phyloP scores from a whole-genome alignment of 768 basidiomycete genomes.

The Gymnopilus dilepis region DNA sequence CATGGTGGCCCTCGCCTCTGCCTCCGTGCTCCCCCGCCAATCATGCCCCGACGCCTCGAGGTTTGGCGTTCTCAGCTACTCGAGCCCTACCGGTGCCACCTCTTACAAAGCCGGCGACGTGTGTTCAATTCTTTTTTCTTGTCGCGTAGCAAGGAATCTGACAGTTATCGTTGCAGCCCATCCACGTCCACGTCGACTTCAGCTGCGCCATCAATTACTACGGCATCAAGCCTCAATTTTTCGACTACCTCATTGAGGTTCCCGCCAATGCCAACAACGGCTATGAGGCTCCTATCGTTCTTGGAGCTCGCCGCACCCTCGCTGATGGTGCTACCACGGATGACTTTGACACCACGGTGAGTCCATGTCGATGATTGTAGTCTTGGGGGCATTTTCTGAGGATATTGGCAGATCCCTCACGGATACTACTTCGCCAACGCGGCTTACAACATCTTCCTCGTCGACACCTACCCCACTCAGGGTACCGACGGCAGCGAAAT shows the following conservation, averaged over 20 bases:
- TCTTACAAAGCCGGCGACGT: constrained; percentile 15
- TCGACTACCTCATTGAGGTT: constrained; percentile 15
- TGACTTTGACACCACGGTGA: constrained; percentile 4
- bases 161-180: not conserved
- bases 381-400: not conserved
- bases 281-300: constrained; percentile 11
- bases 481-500: constrained; percentile 13
- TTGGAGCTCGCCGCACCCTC: constrained; percentile 7
- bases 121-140: not conserved
- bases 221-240: constrained; percentile 9
- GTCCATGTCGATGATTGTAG: too few species aligned
- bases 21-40: not conserved
- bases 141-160: not conserved
- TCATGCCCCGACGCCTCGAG: constrained; percentile 10
- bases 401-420: constrained; percentile 7
- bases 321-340: constrained; percentile 3
- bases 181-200: constrained; percentile 9
- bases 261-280: constrained; percentile 11
- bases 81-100: constrained; percentile 4
- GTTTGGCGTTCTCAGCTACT: constrained; percentile 8
- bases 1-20: constrained; percentile 6
- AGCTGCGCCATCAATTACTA: constrained; percentile 9
- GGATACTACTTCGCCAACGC: constrained; percentile 11
- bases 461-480: constrained; percentile 8
- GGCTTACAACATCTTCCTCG: constrained; percentile 9